A percentile compares a stretch with the other conserved stretches of the same genome.
phyloP scores from a whole-genome alignment of 495 filamentous ascomycete species.

The Aspergillus carlsbadensis region DNA sequence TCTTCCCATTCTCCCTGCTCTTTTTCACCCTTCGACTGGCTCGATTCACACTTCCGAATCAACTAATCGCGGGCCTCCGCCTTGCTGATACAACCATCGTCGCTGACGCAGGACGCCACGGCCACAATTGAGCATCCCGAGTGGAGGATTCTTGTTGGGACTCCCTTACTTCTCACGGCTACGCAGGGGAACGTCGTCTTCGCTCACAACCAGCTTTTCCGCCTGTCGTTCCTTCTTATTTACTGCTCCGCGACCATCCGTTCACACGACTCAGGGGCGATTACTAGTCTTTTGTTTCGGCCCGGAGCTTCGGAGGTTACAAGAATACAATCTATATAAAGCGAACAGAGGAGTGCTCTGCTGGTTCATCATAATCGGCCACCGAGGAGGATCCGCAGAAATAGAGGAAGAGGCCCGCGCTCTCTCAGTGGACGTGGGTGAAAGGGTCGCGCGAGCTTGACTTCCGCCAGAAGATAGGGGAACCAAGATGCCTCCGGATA shows the following conservation, averaged over 20 bases:
- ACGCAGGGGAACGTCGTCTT: not conserved
- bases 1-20: not conserved
- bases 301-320: slow-evolving; percentile 4
- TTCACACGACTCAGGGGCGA: not conserved
- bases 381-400: not conserved
- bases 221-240: not conserved
- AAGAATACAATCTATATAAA: slow-evolving; percentile 1
- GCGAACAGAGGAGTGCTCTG: not conserved
- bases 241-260: not conserved
- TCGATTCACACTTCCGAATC: not conserved
- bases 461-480: not conserved
- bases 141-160: slow-evolving; percentile 5
- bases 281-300: slow-evolving; percentile 1
- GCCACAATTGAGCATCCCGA: not conserved
- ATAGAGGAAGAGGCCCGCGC: not conserved
- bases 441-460: not conserved
- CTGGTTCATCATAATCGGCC: not conserved
- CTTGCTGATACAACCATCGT: not conserved
- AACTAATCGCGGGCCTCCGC: not conserved
- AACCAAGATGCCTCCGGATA: slow-evolving; percentile 47
- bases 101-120: slow-evolving; percentile 10
- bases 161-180: slow-evolving; percentile 12
- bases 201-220: not conserved
- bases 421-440: not conserved
- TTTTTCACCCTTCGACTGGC: not conserved